phyloP scores from a whole-genome alignment of 768 basidiomycete species.

The Lactifluus hygrophoroides region DNA sequence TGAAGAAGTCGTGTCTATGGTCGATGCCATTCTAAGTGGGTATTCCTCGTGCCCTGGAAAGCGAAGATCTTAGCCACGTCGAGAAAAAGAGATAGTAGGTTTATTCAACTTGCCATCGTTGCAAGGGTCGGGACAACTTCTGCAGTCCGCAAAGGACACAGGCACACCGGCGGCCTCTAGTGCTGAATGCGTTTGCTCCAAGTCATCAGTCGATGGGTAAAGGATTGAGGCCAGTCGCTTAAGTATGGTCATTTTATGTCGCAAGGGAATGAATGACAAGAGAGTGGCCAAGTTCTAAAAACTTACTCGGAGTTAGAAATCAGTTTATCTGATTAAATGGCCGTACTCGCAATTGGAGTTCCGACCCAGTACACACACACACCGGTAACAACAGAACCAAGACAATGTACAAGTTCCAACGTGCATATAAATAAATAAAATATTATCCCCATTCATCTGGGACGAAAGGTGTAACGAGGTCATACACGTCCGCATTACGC shows the following conservation, averaged over 20 bases:
- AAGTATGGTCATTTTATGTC: too few relatives aligned
- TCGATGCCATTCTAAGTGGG: constrained; percentile 52
- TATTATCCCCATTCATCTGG: constrained; percentile 61
- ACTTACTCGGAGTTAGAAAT: background rate
- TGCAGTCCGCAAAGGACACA: constrained; percentile 23
- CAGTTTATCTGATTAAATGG: background rate
- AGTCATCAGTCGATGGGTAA: constrained; percentile 14
- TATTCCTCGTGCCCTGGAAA: constrained; percentile 63
- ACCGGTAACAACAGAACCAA: background rate
- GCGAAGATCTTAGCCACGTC: background rate
- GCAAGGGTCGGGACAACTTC: constrained; percentile 27
- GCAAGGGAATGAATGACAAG: too few relatives aligned
- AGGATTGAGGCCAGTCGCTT: too few relatives aligned
- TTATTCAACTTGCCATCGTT: constrained; percentile 23
- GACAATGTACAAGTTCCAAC: too few relatives aligned
- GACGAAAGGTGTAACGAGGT: constrained; percentile 76
- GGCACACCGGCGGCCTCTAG: constrained; percentile 22
- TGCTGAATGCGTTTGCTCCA: constrained; percentile 15
- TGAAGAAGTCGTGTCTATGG: constrained; percentile 63
- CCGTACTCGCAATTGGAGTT: too few relatives aligned
- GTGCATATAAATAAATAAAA: background rate
- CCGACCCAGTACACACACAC: too few relatives aligned
- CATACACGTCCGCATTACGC: constrained; percentile 71
- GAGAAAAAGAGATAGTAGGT: constrained; percentile 9
- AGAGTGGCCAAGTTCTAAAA: too few relatives aligned